Base-by-base conservation (phyloP, 257 asterid species). In the Rehmannia glutinosa region DNA sequence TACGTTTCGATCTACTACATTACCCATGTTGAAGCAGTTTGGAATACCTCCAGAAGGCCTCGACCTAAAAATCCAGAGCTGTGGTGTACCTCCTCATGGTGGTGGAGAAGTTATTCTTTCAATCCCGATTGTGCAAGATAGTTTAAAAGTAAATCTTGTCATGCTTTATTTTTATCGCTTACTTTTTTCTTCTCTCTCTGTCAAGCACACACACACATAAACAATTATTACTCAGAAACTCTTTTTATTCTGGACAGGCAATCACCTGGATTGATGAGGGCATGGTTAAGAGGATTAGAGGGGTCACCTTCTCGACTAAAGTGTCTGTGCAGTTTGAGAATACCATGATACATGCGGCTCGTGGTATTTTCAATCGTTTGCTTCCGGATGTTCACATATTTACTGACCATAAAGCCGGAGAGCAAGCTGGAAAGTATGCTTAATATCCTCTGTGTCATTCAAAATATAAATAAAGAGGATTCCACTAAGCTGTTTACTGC, bases 201-300 rank as follows among this genome's bases (percentile, higher is more conserved):
- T 4, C 24, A 15, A 17, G 6, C 46, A 17, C 27, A 9, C 11
- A 13, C 30, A 2, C 36, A 46, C n/a, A 43, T n/a, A n/a, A n/a
- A n/a, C n/a, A n/a, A n/a, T n/a, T n/a, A n/a, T n/a, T n/a, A n/a
- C n/a, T n/a, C n/a, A n/a, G n/a, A n/a, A n/a, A n/a, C n/a, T n/a
- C n/a, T n/a, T n/a, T n/a, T n/a, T n/a, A n/a, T n/a, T n/a, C n/a
- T n/a, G 30, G 15, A 50, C 79, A 94, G 97, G 92, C 99, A 60
- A 41, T 82, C 67, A 81, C 81, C 30, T 93, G 97, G 97, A 86
- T 72, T 75, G 97, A 90, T 7, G 96, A 85, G 78, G 99, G 99
- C 71, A 73, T 88, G 96, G 99, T 88, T 70, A 91, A 88, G 88
- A 84, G 95, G 78, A 90, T 93, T 58, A 82, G 97, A 77, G 97